Evolutionary conservation across 805 yeast species (phyloP).

Genomic region (Wickerhamiella parazyma): DNA sequence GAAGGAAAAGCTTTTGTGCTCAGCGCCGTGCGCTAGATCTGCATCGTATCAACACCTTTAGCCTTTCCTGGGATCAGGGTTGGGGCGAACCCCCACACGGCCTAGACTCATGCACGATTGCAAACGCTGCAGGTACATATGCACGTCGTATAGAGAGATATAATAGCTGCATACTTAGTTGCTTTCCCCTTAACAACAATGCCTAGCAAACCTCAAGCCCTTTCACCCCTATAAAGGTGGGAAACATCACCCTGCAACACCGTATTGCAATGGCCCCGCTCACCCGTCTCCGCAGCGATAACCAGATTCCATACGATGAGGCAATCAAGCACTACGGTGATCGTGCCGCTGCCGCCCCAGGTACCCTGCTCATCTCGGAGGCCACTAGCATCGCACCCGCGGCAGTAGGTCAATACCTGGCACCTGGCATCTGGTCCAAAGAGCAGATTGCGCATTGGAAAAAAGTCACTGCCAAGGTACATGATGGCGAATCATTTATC

Average conservation of each 20-base stretch:
- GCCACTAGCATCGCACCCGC: conserved; percentile 36
- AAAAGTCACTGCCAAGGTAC: conserved; percentile 33
- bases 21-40: no score
- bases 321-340: conserved; percentile 39
- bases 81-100: no score
- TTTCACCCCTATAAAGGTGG: no score
- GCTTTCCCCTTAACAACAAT: no score
- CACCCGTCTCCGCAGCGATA: conserved; percentile 31
- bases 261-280: conserved; percentile 38
- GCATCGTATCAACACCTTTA: no score
- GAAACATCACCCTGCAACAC: conserved; percentile 24
- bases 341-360: conserved; percentile 43
- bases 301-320: conserved; percentile 30
- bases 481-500: conserved; percentile 29
- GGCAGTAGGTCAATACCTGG: conserved; percentile 29
- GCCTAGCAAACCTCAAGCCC: no score
- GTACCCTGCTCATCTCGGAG: conserved; percentile 48
- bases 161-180: no score
- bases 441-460: conserved; percentile 26
- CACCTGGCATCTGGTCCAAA: conserved; percentile 22
- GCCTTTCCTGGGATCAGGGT: no score
- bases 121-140: no score
- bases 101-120: no score
- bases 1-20: no score
- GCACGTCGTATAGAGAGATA: no score